Evolutionary conservation across 306 rosid genomes (phyloP).

Genomic region (Inga laurina): DNA sequence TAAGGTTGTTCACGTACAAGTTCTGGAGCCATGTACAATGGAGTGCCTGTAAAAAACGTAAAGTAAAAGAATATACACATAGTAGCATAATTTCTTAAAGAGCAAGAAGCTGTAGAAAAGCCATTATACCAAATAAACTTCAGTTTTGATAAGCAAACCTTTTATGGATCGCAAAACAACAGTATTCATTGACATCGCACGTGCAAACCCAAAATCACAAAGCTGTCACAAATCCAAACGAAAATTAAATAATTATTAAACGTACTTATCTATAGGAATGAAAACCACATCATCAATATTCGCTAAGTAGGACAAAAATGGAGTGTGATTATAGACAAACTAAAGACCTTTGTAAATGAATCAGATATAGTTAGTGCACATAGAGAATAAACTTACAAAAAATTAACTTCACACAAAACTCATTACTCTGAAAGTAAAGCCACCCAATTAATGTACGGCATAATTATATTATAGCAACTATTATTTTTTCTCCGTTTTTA

Average conservation of each 20-base stretch:
- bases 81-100: conserved; percentile 8
- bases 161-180: conserved; percentile 95
- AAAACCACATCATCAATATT: conserved; percentile 12
- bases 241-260: conserved; percentile 19
- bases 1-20: conserved; percentile 96
- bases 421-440: not conserved
- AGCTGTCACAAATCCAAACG: conserved; percentile 55
- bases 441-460: not conserved
- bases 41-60: conserved; percentile 69
- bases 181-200: conserved; percentile 98
- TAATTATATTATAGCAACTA: not conserved
- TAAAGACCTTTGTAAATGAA: not conserved
- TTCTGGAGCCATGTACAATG: conserved; percentile 98
- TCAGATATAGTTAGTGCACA: not conserved
- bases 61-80: not conserved
- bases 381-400: not conserved
- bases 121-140: conserved; percentile 3
- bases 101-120: conserved; percentile 20
- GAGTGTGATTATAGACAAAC: not conserved
- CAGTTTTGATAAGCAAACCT: conserved; percentile 57
- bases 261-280: conserved; percentile 10
- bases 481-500: not conserved
- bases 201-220: conserved; percentile 99
- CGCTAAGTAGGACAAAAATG: not conserved
- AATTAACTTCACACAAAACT: not conserved